phyloP scores from a whole-genome alignment of 2,329 filamentous ascomycete genomes.

The Thielaviopsis populi region DNA sequence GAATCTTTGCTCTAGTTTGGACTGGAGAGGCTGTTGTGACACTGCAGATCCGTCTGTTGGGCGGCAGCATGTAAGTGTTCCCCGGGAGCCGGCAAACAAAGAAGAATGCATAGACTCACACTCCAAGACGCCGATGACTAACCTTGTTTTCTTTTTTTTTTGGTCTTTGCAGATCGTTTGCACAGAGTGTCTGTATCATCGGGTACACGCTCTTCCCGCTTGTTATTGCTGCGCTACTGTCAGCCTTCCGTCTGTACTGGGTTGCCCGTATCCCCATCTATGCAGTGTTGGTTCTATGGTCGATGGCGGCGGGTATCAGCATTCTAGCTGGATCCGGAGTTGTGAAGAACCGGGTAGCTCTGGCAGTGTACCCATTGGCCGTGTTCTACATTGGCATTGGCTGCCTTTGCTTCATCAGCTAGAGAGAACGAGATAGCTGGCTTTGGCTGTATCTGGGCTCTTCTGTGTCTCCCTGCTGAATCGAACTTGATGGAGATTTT shows the following conservation, averaged over 20 bases:
- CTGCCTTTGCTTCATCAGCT: conserved; percentile 95
- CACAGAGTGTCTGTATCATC: conserved; percentile 94
- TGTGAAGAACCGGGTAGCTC: conserved; percentile 80
- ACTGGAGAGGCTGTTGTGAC: conserved; percentile 92
- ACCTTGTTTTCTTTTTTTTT: neutral
- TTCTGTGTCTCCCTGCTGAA: neutral
- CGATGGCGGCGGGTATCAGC: conserved; percentile 84
- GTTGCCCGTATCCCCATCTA: conserved; percentile 85
- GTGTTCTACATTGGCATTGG: conserved; percentile 90
- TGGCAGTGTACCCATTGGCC: conserved; percentile 88
- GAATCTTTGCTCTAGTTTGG: conserved; percentile 95
- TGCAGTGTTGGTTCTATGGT: conserved; percentile 77
- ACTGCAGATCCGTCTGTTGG: conserved; percentile 90
- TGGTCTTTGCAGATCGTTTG: conserved; percentile 58
- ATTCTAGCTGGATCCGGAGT: conserved; percentile 92
- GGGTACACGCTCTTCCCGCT: conserved; percentile 96
- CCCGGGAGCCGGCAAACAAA: neutral
- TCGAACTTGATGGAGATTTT: neutral
- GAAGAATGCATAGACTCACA: no score
- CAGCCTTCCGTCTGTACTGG: conserved; percentile 62
- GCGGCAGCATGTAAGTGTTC: conserved; percentile 78
- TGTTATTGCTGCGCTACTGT: conserved; percentile 81
- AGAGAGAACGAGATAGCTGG: conserved; percentile 20
- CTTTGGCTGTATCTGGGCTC: neutral
- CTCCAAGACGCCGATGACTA: neutral